Evolutionary conservation across 176 grass and related monocot genomes (phyloP).

Genomic region (Poa pratensis): DNA sequence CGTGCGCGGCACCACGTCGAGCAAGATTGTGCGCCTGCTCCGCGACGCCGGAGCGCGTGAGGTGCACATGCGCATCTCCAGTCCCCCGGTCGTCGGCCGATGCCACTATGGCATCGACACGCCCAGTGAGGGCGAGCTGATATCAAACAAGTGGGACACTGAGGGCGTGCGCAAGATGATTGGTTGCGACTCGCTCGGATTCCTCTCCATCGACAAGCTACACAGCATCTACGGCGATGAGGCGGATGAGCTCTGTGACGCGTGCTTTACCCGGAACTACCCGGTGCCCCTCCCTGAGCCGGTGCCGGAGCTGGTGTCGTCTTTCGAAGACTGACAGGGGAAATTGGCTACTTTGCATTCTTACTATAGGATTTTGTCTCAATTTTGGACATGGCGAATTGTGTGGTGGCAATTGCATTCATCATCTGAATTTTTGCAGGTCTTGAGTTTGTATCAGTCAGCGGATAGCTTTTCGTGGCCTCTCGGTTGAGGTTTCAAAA

Average conservation of each 20-base stretch:
- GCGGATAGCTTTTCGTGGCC: background rate
- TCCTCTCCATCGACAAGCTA: conserved; percentile 81
- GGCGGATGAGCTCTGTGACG: conserved; percentile 71
- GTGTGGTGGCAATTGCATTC: conserved; percentile 45
- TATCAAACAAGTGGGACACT: conserved; percentile 74
- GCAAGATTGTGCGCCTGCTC: conserved; percentile 87
- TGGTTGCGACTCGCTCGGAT: conserved; percentile 81
- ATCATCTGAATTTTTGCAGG: conserved; percentile 34
- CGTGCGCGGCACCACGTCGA: conserved; percentile 92
- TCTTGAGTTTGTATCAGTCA: background rate
- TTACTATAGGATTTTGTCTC: conserved; percentile 45
- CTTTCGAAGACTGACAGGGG: conserved; percentile 53
- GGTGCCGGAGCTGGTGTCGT: conserved; percentile 41
- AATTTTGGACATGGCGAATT: conserved; percentile 46
- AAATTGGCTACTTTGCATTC: conserved; percentile 28
- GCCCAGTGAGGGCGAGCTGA: conserved; percentile 74
- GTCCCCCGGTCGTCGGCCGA: conserved; percentile 80
- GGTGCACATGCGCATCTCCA: conserved; percentile 93
- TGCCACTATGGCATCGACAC: conserved; percentile 97
- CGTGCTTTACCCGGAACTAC: conserved; percentile 80
- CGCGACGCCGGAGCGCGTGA: conserved; percentile 85
- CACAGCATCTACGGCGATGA: conserved; percentile 68
- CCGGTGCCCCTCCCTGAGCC: conserved; percentile 60
- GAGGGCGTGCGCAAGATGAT: conserved; percentile 70
- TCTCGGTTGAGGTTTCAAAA: background rate